Percentiles rank a stretch among this genome's conserved stretches.
These are phyloP conservation scores for Pleoardoris graminearum DNA, from an alignment of 2,329 filamentous ascomycete species.

Conservation along the genomic window DNA sequence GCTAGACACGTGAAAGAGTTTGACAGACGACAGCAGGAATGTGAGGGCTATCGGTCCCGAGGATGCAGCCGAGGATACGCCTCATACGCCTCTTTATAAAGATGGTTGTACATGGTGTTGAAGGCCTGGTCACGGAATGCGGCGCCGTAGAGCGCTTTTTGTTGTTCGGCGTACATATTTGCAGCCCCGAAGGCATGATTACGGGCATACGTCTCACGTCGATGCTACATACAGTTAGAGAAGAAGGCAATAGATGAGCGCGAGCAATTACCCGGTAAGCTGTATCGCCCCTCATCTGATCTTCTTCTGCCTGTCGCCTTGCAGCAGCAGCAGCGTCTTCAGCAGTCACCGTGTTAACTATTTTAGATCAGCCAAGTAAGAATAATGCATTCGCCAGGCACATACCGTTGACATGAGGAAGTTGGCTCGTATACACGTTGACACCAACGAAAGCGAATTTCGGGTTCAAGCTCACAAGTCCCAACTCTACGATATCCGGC, in stretches of 20 bases:
- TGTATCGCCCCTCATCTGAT: not conserved
- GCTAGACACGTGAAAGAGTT: too few species aligned
- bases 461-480: not conserved
- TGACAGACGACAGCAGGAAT: too few species aligned
- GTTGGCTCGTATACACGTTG: not conserved
- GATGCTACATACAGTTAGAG: not conserved
- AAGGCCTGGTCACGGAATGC: too few species aligned
- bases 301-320: not conserved
- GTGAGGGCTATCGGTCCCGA: too few species aligned
- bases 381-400: not conserved
- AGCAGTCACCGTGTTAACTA: not conserved
- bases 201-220: not conserved
- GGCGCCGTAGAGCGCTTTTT: too few species aligned
- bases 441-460: not conserved
- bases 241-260: not conserved
- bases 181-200: not conserved
- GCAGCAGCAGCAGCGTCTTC: not conserved
- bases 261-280: not conserved
- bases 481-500: not conserved
- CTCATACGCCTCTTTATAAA: too few species aligned
- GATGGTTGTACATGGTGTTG: too few species aligned
- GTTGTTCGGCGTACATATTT: not conserved
- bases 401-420: not conserved
- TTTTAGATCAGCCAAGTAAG: not conserved
- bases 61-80: too few species aligned